Conservation (phyloP, 345 rosid genomes). For the Eucalyptus curtisii region DNA sequence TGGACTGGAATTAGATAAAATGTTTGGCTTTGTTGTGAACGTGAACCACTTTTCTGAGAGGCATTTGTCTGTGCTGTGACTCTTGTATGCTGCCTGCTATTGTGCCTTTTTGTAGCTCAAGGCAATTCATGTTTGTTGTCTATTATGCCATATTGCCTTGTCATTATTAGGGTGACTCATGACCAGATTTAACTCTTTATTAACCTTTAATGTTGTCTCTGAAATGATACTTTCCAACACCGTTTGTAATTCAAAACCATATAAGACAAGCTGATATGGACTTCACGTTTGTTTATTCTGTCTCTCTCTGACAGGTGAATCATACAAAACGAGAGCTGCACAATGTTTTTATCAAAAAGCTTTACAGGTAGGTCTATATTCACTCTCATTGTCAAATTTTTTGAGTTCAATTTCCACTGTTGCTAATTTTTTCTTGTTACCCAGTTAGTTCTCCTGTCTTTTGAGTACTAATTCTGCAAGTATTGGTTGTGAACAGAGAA, state of each 20-base stretch:
- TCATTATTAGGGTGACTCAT: neutral
- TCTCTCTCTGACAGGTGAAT: conserved; percentile 51
- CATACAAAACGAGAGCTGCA: conserved; percentile 96
- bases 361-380: conserved; percentile 56
- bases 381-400: neutral
- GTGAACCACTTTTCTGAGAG: neutral
- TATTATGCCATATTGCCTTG: neutral
- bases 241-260: neutral
- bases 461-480: neutral
- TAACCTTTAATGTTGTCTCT: neutral
- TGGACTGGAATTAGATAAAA: neutral
- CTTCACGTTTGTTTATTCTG: neutral
- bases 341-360: conserved; percentile 88
- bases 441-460: neutral
- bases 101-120: neutral
- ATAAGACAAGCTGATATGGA: neutral
- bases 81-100: neutral
- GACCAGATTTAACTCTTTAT: neutral
- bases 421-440: neutral
- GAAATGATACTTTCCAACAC: neutral
- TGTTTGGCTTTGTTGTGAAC: neutral
- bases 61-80: neutral
- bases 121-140: neutral
- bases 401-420: neutral
- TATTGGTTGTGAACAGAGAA: conserved; percentile 37